phyloP scores from a whole-genome alignment of 2,329 filamentous ascomycete genomes.

The Alternaria arborescens region DNA sequence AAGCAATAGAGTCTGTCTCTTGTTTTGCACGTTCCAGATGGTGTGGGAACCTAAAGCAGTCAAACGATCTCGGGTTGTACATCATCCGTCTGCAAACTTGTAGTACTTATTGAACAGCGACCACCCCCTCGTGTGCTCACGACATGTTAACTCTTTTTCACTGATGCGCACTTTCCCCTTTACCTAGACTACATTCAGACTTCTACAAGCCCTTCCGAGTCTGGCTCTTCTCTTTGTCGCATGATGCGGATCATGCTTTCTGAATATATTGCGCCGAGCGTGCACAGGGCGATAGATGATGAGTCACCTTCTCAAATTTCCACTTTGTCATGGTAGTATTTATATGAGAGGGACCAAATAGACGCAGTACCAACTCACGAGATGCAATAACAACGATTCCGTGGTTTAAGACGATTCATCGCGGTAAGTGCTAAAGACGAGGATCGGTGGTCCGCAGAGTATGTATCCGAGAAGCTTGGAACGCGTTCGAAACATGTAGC shows the following conservation, averaged over 20 bases:
- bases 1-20: not conserved
- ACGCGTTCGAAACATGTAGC: slow-evolving; percentile 15
- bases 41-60: not conserved
- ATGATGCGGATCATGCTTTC: not conserved
- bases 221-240: not conserved
- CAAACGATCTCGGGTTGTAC: not conserved
- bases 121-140: not conserved
- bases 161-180: not conserved
- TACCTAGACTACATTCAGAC: not conserved
- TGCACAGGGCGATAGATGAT: not conserved
- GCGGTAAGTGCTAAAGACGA: not conserved
- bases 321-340: not conserved
- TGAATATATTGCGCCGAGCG: not conserved
- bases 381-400: not conserved
- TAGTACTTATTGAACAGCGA: not conserved
- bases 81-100: not conserved
- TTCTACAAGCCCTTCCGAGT: not conserved
- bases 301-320: not conserved
- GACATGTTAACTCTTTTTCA: not conserved
- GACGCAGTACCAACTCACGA: not conserved
- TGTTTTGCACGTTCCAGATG: slow-evolving; percentile 10
- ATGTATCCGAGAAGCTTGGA: slow-evolving; percentile 1
- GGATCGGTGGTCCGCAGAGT: not conserved
- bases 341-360: not conserved
- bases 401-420: not conserved